A percentile compares a stretch with the other conserved stretches of the same genome.
Conservation (phyloP, 257 asterid genomes). For the Linaria vulgaris region DNA sequence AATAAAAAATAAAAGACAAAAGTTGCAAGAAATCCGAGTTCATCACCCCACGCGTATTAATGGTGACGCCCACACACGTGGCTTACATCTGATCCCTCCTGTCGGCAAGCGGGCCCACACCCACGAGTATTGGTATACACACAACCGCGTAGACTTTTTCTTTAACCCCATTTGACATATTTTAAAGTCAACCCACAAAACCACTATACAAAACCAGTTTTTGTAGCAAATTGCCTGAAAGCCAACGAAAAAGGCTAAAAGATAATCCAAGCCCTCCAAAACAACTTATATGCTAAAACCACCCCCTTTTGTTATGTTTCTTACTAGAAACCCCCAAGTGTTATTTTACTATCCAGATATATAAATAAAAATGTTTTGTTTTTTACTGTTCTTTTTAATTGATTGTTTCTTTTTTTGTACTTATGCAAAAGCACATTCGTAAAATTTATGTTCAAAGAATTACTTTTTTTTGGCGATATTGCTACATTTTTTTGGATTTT, state of each 20-base stretch:
- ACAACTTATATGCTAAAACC: too few species aligned
- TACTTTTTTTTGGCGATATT: too few species aligned
- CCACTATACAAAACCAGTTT: constrained; percentile 19
- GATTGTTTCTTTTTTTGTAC: too few species aligned
- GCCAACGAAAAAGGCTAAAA: constrained; percentile 6
- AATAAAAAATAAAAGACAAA: background rate
- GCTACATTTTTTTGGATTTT: too few species aligned
- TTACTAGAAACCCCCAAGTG: too few species aligned
- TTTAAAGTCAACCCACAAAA: constrained; percentile 35
- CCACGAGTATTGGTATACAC: constrained; percentile 12
- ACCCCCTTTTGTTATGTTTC: too few species aligned
- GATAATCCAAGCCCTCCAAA: background rate
- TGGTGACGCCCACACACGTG: constrained; percentile 33
- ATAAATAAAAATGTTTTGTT: too few species aligned
- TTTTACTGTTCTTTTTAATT: too few species aligned
- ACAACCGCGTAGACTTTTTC: constrained; percentile 50
- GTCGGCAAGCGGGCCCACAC: constrained; percentile 33
- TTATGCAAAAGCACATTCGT: too few species aligned
- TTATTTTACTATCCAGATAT: too few species aligned
- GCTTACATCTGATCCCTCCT: constrained; percentile 16
- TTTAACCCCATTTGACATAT: constrained; percentile 38
- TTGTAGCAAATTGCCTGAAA: background rate
- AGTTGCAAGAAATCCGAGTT: background rate
- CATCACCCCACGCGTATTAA: constrained; percentile 17
- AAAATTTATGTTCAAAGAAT: too few species aligned